Conservation (phyloP, 2,329 filamentous ascomycete species). For the Aspergillus sp. region DNA sequence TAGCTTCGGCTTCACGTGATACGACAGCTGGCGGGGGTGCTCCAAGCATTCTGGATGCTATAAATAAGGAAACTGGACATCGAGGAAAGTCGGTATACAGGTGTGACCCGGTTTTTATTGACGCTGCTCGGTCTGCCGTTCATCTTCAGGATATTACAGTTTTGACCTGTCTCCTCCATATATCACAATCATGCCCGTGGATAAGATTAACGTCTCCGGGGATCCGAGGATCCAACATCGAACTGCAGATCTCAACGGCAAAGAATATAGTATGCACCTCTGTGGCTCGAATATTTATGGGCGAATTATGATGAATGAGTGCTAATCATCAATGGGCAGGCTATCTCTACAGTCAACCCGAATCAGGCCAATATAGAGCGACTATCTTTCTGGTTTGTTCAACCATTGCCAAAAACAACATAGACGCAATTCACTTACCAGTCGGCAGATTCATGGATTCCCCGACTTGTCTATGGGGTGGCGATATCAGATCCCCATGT, state of each 20-base stretch:
- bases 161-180: neutral
- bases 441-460: constrained; percentile 64
- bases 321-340: constrained; percentile 22
- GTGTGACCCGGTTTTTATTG: neutral
- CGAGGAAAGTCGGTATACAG: too few species aligned
- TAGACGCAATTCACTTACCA: neutral
- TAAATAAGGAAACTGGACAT: constrained; percentile 3
- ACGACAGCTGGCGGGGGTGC: constrained; percentile 9
- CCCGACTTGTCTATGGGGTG: constrained; percentile 81
- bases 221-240: constrained; percentile 65
- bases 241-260: constrained; percentile 60
- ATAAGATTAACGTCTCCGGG: constrained; percentile 59
- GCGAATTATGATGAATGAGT: neutral
- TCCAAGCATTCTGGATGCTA: constrained; percentile 5
- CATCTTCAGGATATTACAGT: neutral
- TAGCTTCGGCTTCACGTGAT: constrained; percentile 14
- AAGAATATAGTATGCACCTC: constrained; percentile 56
- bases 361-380: constrained; percentile 38
- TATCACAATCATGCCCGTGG: constrained; percentile 44
- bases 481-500: constrained; percentile 79
- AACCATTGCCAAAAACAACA: neutral
- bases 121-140: neutral
- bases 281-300: neutral
- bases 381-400: constrained; percentile 51
- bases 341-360: constrained; percentile 50